phyloP scores from a whole-genome alignment of 2,329 filamentous ascomycete genomes.

The Xenoacremonium recifei region DNA sequence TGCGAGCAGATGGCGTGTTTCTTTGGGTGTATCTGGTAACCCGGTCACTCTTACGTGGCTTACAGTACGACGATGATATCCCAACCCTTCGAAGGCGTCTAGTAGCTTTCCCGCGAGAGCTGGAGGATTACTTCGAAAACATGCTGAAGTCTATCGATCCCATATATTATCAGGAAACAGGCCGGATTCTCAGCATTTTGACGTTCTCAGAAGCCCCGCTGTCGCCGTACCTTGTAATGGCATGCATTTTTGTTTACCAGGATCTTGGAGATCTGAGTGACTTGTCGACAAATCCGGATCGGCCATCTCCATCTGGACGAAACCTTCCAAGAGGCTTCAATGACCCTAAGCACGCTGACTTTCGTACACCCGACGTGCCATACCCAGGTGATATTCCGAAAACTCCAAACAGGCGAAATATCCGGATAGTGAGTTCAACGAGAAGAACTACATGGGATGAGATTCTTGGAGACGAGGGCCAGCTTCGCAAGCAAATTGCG shows the following conservation, averaged over 20 bases:
- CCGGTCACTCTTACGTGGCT: conserved; percentile 12
- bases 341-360: too few relatives aligned
- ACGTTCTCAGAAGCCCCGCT: not conserved
- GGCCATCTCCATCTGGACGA: too few relatives aligned
- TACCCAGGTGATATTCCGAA: too few relatives aligned
- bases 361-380: too few relatives aligned
- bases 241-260: too few relatives aligned
- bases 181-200: not conserved
- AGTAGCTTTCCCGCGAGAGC: conserved; percentile 4
- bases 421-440: too few relatives aligned
- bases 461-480: too few relatives aligned
- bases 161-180: not conserved
- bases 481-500: not conserved
- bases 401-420: too few relatives aligned
- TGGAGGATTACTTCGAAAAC: conserved; percentile 8
- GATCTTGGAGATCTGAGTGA: too few relatives aligned
- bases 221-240: not conserved
- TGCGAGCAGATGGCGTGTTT: conserved; percentile 15
- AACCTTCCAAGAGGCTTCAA: too few relatives aligned
- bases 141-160: not conserved
- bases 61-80: conserved; percentile 8
- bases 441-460: too few relatives aligned
- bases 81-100: conserved; percentile 3
- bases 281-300: too few relatives aligned
- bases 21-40: conserved; percentile 22